A percentile compares a stretch with the other conserved stretches of the same genome.
Evolutionary conservation across 192 early-diverging fungal species (phyloP).

Genomic region (Rhizoclosmatium globosum): DNA sequence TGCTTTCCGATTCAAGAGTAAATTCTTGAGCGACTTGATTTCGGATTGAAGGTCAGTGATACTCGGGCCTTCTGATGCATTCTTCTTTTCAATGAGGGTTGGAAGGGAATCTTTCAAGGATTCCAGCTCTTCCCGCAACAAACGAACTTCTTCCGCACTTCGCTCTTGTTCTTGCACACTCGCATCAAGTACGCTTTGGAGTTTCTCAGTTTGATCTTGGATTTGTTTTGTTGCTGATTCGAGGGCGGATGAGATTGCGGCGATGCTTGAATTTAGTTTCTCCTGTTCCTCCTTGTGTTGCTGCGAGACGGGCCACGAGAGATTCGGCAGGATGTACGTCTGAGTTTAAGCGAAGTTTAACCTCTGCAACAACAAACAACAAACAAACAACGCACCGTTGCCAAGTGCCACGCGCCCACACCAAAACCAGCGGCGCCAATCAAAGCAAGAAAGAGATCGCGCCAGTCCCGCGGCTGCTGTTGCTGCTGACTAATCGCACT

Average conservation of each 20-base stretch:
- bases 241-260: conserved; percentile 16
- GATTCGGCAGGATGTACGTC: conserved; percentile 45
- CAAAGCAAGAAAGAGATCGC: conserved; percentile 91
- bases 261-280: conserved; percentile 12
- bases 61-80: conserved; percentile 24
- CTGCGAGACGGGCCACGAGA: conserved; percentile 37
- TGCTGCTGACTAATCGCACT: background rate
- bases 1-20: conserved; percentile 79
- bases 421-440: conserved; percentile 86
- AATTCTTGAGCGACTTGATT: conserved; percentile 91
- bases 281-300: conserved; percentile 32
- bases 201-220: conserved; percentile 74
- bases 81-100: background rate
- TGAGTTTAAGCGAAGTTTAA: conserved; percentile 1
- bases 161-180: conserved; percentile 11
- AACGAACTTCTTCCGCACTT: conserved; percentile 19
- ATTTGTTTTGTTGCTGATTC: conserved; percentile 52
- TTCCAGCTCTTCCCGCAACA: conserved; percentile 24
- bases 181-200: conserved; percentile 73
- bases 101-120: conserved; percentile 22
- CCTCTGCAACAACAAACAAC: background rate
- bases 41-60: conserved; percentile 89
- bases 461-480: conserved; percentile 80
- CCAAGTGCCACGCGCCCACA: conserved; percentile 82
- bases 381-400: conserved; percentile 64